Conservation (phyloP, 441 rosid genomes). For the Brassica hybrid region DNA sequence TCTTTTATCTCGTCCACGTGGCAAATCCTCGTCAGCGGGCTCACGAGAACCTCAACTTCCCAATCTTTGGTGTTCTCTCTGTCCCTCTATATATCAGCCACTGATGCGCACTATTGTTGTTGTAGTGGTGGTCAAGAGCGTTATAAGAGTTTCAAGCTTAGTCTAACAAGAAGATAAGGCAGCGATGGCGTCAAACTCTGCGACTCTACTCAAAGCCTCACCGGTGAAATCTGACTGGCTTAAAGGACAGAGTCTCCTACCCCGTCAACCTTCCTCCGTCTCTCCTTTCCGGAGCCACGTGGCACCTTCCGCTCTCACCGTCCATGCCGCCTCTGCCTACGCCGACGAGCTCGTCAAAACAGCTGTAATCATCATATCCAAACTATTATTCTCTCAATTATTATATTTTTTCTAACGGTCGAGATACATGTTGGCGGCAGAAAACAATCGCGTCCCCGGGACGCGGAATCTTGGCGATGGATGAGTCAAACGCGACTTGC, state of each 20-base stretch:
- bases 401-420: neutral
- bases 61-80: neutral
- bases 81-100: slow-evolving; percentile 2
- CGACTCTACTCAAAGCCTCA: neutral
- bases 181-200: neutral
- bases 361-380: neutral
- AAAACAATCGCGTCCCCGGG: neutral
- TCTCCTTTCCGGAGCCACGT: neutral
- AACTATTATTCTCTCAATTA: neutral
- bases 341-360: slow-evolving; percentile 8
- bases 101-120: neutral
- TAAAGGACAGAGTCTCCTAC: neutral
- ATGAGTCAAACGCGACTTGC: slow-evolving; percentile 5
- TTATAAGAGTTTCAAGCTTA: neutral
- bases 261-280: neutral
- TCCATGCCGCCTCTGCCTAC: slow-evolving; percentile 1
- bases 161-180: neutral
- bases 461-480: neutral
- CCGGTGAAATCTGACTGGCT: neutral
- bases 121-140: neutral
- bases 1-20: neutral
- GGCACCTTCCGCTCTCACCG: slow-evolving; percentile 1
- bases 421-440: neutral
- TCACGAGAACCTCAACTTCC: slow-evolving; percentile 4
- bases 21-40: neutral